Percentiles rank a stretch among this genome's conserved stretches.
phyloP scores from a whole-genome alignment of 2,329 filamentous ascomycete species.

The Colletotrichum gloeosporioides region DNA sequence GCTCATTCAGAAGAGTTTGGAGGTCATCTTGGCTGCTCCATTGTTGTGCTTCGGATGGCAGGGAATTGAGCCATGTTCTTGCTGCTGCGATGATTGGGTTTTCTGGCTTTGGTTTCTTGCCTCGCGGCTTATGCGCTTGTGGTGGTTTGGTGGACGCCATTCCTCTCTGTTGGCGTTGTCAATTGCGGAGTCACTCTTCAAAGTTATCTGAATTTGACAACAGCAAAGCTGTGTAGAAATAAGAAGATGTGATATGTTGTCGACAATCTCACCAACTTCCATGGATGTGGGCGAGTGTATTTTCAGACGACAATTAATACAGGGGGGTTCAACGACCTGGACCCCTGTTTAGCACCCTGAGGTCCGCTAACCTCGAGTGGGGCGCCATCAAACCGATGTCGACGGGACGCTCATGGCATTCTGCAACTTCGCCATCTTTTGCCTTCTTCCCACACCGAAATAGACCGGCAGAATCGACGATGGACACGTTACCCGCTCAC shows the following conservation, averaged over 20 bases:
- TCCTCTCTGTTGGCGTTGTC: not conserved
- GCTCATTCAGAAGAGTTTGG: constrained; percentile 38
- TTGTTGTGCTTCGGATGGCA: constrained; percentile 24
- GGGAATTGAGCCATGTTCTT: constrained; percentile 35
- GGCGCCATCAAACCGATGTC: not conserved
- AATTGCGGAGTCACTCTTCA: not conserved
- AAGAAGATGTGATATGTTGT: not conserved
- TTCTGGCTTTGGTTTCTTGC: constrained; percentile 30
- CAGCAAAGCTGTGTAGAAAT: not conserved
- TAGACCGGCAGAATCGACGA: not conserved
- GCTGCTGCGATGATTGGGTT: constrained; percentile 42
- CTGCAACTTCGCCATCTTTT: not conserved
- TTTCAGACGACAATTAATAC: not conserved
- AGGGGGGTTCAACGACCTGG: not conserved
- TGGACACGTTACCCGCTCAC: constrained; percentile 8
- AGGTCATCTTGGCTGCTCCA: constrained; percentile 15
- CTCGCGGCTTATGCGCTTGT: constrained; percentile 19
- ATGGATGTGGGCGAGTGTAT: not conserved
- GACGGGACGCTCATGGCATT: not conserved
- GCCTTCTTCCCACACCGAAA: not conserved
- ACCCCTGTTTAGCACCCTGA: constrained; percentile 1
- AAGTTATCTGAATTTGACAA: not conserved
- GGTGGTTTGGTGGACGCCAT: not conserved
- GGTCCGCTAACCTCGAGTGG: not conserved
- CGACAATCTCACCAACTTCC: not conserved